A percentile compares a stretch with the other conserved stretches of the same genome.
phyloP scores from a whole-genome alignment of 2,329 filamentous ascomycete species.

The Colletotrichum lupini region DNA sequence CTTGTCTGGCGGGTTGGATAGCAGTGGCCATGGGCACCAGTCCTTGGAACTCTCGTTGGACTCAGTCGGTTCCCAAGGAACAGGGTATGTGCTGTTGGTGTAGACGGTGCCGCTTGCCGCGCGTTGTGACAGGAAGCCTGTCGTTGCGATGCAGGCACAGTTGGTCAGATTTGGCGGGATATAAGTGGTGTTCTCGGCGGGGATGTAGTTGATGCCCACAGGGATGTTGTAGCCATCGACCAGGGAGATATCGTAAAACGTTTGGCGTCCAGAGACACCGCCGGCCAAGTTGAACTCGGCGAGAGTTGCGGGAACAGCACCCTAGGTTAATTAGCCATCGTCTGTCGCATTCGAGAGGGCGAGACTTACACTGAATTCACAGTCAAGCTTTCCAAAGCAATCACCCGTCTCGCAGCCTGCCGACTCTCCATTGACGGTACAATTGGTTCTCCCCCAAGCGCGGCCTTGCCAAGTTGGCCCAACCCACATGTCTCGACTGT shows the following conservation, averaged over 20 bases:
- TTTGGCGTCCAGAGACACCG: slow-evolving; percentile 68
- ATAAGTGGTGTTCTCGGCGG: slow-evolving; percentile 70
- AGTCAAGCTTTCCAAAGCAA: slow-evolving; percentile 77
- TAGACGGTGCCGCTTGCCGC: slow-evolving; percentile 67
- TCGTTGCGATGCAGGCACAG: slow-evolving; percentile 79
- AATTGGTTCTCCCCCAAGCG: slow-evolving; percentile 87
- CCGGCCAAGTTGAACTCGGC: slow-evolving; percentile 84
- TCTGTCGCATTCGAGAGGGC: not conserved
- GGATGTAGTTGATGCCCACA: slow-evolving; percentile 70
- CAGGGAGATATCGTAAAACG: slow-evolving; percentile 86
- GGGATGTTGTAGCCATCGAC: slow-evolving; percentile 89
- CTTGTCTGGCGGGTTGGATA: slow-evolving; percentile 73
- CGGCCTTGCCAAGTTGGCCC: slow-evolving; percentile 82
- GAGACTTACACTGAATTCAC: slow-evolving; percentile 71
- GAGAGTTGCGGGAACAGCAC: slow-evolving; percentile 78
- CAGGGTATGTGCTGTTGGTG: slow-evolving; percentile 73
- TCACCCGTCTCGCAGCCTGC: slow-evolving; percentile 81
- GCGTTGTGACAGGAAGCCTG: slow-evolving; percentile 67
- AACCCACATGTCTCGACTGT: slow-evolving; percentile 71
- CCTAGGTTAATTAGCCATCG: slow-evolving; percentile 55
- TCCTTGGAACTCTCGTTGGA: slow-evolving; percentile 66
- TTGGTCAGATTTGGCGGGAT: slow-evolving; percentile 83
- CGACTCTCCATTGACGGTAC: slow-evolving; percentile 76
- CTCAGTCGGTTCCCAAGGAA: slow-evolving; percentile 72
- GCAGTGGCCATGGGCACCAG: slow-evolving; percentile 87